A percentile compares a stretch with the other conserved stretches of the same genome.
phyloP scores from a whole-genome alignment of 2,329 filamentous ascomycete species.

The Geosmithia flava region DNA sequence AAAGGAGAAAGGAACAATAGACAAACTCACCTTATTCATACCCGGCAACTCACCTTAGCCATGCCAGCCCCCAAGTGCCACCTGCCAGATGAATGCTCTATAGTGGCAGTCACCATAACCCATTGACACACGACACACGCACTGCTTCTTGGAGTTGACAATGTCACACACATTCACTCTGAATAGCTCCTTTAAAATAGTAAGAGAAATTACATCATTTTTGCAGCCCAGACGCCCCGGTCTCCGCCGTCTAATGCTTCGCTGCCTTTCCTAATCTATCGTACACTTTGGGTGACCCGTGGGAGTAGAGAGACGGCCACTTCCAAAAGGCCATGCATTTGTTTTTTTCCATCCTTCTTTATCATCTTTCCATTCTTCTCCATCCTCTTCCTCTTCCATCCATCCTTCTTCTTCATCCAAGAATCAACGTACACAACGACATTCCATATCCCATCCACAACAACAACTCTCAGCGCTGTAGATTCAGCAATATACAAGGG shows the following conservation, averaged over 20 bases:
- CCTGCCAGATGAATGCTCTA: no score
- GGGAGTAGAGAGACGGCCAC: constrained; percentile 2
- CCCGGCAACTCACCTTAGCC: no score
- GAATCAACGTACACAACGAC: neutral
- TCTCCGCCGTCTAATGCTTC: constrained; percentile 3
- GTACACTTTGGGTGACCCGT: neutral
- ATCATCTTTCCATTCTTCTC: neutral
- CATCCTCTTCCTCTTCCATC: neutral
- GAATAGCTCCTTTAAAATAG: neutral
- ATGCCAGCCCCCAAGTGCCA: no score
- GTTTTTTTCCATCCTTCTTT: neutral
- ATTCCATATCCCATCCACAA: neutral
- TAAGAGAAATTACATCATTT: neutral
- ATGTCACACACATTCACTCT: neutral
- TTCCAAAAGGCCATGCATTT: neutral
- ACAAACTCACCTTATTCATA: no score
- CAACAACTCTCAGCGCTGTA: neutral
- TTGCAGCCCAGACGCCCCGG: constrained; percentile 3
- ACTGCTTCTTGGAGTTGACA: no score
- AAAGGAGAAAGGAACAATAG: no score
- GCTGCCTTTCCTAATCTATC: constrained; percentile 1
- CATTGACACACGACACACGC: no score
- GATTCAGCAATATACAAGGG: neutral
- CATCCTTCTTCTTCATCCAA: neutral
- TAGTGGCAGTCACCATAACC: neutral